Base-by-base conservation (phyloP, 164 flowering plant genomes). In the Liriodendron chinense region DNA sequence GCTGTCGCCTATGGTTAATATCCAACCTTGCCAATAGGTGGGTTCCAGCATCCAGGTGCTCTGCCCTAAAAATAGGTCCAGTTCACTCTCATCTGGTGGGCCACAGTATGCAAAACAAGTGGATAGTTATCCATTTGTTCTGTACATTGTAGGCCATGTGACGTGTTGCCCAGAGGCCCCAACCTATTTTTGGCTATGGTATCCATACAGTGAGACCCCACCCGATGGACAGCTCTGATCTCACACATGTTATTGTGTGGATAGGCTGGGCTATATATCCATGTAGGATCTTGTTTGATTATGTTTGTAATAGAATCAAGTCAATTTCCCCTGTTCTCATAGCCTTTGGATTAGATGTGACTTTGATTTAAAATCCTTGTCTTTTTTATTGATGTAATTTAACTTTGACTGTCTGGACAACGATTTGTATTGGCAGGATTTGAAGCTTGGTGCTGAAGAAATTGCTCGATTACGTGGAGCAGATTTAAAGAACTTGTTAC, bases 381-480 rank as follows among this genome's bases (percentile, higher is more conserved):
- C 26, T 21, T 64, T 23, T 61, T 64, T 64, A 12, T 64, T 13
- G 12, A 22, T 24, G 28, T 66, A 28, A 26, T 24, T 66, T 66
- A 28, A 64, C 67, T 64, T 24, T 64, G 22, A 6, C 22, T 47
- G 3, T 64, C 7, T 63, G 21, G 10, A 9, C 22, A 47, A 62
- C 26, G 10, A 70, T 65, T 10, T 24, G 3, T 65, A 18, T 49
- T 65, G 79, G 80, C 87, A 94, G 98, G 87, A 86, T 65, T 72
- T 94, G 68, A 87, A 86, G 84, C 88, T 94, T 72, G 85, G 83
- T 7, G 77, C 78, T 77, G 94, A 88, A 73, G 97, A 92, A 80
- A 80, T 91, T 72, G 77, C 78, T 65, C 87, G 94, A 23, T 69
- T 94, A 73, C 87, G 94, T 24, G 82, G 75, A 21, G 81, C 75